phyloP scores from a whole-genome alignment of 2,329 filamentous ascomycete species.

The Trichophyton verrucosum region DNA sequence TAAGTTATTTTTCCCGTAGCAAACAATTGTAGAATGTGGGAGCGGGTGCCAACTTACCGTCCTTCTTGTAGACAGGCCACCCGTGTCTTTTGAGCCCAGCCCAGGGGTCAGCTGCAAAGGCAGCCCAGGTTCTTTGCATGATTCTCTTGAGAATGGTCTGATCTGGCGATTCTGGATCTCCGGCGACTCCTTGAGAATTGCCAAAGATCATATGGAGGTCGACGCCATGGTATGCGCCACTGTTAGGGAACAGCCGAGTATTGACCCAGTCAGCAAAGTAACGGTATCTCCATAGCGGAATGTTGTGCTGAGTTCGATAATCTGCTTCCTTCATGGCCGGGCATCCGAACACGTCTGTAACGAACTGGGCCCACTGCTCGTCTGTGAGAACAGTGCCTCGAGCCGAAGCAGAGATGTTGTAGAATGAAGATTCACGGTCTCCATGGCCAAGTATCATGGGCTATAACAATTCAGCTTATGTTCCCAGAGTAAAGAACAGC shows the following conservation, averaged over 20 bases:
- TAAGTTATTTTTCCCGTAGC: neutral
- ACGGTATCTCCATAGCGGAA: slow-evolving; percentile 36
- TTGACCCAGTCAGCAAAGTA: slow-evolving; percentile 42
- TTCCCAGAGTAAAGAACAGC: too few species aligned
- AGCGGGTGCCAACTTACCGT: slow-evolving; percentile 1
- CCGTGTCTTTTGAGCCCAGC: slow-evolving; percentile 17
- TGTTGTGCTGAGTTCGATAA: slow-evolving; percentile 23
- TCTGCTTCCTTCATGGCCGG: slow-evolving; percentile 31
- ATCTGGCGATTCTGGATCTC: slow-evolving; percentile 20
- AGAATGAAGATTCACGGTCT: slow-evolving; percentile 39
- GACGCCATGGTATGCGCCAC: slow-evolving; percentile 40
- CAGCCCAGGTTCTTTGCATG: slow-evolving; percentile 20
- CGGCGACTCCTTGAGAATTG: slow-evolving; percentile 29
- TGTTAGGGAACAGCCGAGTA: slow-evolving; percentile 34
- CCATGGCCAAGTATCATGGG: slow-evolving; percentile 29
- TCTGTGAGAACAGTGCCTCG: slow-evolving; percentile 30
- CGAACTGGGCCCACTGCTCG: slow-evolving; percentile 28
- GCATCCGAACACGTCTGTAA: slow-evolving; percentile 38
- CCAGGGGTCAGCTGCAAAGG: slow-evolving; percentile 24
- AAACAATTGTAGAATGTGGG: too few species aligned
- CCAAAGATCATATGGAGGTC: slow-evolving; percentile 40
- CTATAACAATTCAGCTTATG: neutral
- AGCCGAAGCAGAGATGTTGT: slow-evolving; percentile 34
- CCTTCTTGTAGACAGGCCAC: slow-evolving; percentile 10
- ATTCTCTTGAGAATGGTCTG: slow-evolving; percentile 25